phyloP scores from a whole-genome alignment of 2,329 filamentous ascomycete species.

The Claviceps fusiformis region DNA sequence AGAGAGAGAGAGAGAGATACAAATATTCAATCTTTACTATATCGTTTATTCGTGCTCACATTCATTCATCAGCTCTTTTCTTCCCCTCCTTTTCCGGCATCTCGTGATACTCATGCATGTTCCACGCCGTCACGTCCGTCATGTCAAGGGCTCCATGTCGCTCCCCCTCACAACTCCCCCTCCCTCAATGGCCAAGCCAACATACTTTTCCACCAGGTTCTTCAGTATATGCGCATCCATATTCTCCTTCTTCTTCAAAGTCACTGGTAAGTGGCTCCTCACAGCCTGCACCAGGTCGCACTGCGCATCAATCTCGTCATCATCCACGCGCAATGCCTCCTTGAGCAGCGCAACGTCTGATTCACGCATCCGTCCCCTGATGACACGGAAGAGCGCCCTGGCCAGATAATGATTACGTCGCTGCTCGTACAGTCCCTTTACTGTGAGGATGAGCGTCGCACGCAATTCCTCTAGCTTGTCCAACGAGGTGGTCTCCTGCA shows the following conservation, averaged over 20 bases:
- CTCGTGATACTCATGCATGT: too few species aligned
- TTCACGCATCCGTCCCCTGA: constrained; percentile 19
- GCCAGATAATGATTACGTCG: constrained; percentile 16
- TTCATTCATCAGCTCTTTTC: too few species aligned
- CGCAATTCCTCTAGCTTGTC: constrained; percentile 14
- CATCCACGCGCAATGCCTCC: constrained; percentile 8
- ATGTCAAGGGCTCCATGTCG: background rate
- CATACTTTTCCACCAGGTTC: constrained; percentile 12
- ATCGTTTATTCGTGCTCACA: too few species aligned
- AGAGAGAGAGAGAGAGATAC: too few species aligned
- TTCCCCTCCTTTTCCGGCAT: too few species aligned
- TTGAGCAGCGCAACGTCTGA: constrained; percentile 12
- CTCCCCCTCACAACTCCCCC: background rate
- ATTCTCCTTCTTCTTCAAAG: constrained; percentile 16
- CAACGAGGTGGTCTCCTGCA: constrained; percentile 8
- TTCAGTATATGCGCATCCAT: constrained; percentile 10
- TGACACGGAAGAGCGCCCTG: constrained; percentile 18
- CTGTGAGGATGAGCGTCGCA: constrained; percentile 20
- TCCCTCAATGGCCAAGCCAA: constrained; percentile 4
- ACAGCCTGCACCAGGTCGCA: constrained; percentile 12
- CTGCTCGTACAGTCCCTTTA: constrained; percentile 15
- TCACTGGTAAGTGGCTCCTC: constrained; percentile 19
- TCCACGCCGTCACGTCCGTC: too few species aligned
- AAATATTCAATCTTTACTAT: too few species aligned
- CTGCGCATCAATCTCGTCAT: constrained; percentile 9